These are phyloP conservation scores for Erythrophleum fordii DNA, from an alignment of 306 rosid genomes.

Conservation along the genomic window DNA sequence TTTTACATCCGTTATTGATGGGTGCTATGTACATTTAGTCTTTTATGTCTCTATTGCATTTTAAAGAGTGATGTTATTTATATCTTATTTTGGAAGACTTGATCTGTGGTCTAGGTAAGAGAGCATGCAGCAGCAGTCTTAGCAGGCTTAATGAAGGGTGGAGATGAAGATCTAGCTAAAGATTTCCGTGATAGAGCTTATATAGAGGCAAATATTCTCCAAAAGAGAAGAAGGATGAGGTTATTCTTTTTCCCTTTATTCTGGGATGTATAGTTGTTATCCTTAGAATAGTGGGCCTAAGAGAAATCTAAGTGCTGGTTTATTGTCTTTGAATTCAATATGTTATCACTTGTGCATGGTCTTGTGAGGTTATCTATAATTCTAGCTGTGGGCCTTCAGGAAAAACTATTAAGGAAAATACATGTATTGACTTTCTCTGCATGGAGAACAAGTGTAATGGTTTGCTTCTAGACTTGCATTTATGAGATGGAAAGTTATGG, in stretches of 20 bases:
- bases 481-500: slow-evolving; percentile 15
- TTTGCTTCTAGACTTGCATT: slow-evolving; percentile 23
- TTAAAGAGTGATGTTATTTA: slow-evolving; percentile 10
- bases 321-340: slow-evolving; percentile 16
- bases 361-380: slow-evolving; percentile 8
- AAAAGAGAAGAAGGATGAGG: slow-evolving; percentile 78
- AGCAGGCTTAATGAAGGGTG: slow-evolving; percentile 98
- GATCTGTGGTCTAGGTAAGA: slow-evolving; percentile 67
- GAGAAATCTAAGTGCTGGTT: slow-evolving; percentile 13
- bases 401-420: slow-evolving; percentile 13
- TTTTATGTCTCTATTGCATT: slow-evolving; percentile 22
- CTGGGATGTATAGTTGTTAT: slow-evolving; percentile 16
- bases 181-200: slow-evolving; percentile 91
- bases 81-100: slow-evolving; percentile 33
- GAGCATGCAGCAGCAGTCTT: slow-evolving; percentile 98
- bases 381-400: slow-evolving; percentile 8
- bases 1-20: slow-evolving; percentile 31
- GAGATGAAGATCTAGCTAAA: slow-evolving; percentile 87
- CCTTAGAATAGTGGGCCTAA: slow-evolving; percentile 10
- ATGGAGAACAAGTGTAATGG: slow-evolving; percentile 25
- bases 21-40: slow-evolving; percentile 5
- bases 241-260: slow-evolving; percentile 39
- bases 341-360: slow-evolving; percentile 19
- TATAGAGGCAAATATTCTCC: slow-evolving; percentile 62
- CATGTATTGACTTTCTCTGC: slow-evolving; percentile 20